Base-by-base conservation (phyloP, 2,329 filamentous ascomycete species). In the Neonectria neomacrospora region DNA sequence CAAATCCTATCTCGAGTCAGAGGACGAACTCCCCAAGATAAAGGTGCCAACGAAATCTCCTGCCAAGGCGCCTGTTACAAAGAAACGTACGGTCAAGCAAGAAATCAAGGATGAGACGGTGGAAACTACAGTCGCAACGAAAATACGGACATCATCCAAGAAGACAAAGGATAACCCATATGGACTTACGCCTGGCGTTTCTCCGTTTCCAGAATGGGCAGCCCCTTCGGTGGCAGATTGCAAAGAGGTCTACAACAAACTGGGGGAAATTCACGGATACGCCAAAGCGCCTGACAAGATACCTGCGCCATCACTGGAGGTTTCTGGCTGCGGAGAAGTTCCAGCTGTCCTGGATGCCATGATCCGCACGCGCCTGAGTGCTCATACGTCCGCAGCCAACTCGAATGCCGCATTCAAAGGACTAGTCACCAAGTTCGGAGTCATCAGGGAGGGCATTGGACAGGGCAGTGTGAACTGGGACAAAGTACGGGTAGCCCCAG, bases 381-480 rank as follows among this genome's bases (percentile, higher is more conserved):
- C 71, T 22, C 70, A 73, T 34, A 73, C 71, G 5, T 73, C 71
- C 20, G 67, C 71, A 2, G 63, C 68, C 16, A 73, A 73, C 45
- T 73, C 71, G 12, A 73, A 68, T 44, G 71, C 71, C 14, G 71
- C 71, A 18, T 73, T 73, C 54, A 70, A 66, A 53, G 71, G 71
- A 9, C 42, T 73, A 12, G 71, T 73, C 10, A 63, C 54, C 26
- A 68, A 67, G 18, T 73, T 73, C 42, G 71, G 71, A 3, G 64
- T 64, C 26, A 44, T 73, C 45, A 63, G 69, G 7, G 63, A 71
- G 22, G 71, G 71, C 2, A 69, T 73, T 41, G 71, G 71, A 12
- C 64, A 73, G 44, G 71, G 71, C 9, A 73, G 71, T 30, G 71
- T 73, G 26, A 64, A 73, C 32, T 73, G 71, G 71, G 68, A 73